These are phyloP conservation scores for Colletotrichum neosansevieriae DNA, from an alignment of 2,329 filamentous ascomycete genomes.

Conservation along the genomic window DNA sequence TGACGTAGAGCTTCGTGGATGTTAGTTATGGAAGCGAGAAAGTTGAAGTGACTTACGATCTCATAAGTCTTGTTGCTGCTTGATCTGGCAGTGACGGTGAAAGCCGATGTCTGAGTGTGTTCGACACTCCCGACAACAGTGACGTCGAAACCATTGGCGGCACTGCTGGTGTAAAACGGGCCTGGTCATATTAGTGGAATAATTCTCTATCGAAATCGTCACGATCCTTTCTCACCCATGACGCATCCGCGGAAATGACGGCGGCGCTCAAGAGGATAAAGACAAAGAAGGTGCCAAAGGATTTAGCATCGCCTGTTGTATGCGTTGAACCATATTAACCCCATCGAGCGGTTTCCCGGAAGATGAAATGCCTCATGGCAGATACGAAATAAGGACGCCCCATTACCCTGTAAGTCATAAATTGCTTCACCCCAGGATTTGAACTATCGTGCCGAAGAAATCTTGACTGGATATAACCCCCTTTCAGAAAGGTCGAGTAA, in stretches of 20 bases:
- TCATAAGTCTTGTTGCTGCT: constrained; percentile 8
- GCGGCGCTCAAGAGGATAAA: constrained; percentile 3
- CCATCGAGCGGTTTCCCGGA: neutral
- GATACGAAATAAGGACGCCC: neutral
- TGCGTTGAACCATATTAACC: neutral
- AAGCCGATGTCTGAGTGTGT: constrained; percentile 10
- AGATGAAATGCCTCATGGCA: too few relatives aligned
- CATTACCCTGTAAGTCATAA: neutral
- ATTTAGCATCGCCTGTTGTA: too few relatives aligned
- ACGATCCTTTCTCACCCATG: neutral
- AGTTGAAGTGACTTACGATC: neutral
- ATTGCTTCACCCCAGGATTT: neutral
- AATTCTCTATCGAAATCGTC: too few relatives aligned
- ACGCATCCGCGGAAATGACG: neutral
- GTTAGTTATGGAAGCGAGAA: neutral
- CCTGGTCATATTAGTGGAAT: neutral
- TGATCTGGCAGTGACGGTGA: constrained; percentile 14
- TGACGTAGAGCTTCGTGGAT: neutral
- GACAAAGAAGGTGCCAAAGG: neutral
- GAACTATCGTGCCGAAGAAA: neutral
- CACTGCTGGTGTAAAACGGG: constrained; percentile 28
- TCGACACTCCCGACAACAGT: constrained; percentile 26
- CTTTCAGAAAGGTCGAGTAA: constrained; percentile 5
- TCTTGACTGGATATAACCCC: neutral
- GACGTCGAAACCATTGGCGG: constrained; percentile 19